phyloP scores from a whole-genome alignment of 257 asterid genomes.

The Solanum ahanhuiri region DNA sequence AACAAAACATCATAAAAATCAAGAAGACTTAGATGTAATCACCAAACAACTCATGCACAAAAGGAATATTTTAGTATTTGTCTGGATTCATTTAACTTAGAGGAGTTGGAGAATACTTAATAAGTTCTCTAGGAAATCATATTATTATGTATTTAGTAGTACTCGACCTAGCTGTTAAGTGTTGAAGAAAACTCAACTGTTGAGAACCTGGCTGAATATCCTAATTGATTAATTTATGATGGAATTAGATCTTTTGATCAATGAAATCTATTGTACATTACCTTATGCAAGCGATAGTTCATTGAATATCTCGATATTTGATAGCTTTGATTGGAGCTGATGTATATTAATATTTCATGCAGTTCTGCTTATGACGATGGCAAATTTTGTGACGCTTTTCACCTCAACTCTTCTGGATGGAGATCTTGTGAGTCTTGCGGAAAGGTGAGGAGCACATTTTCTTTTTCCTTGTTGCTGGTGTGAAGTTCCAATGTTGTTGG shows the following conservation, averaged over 20 bases:
- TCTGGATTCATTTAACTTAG: neutral
- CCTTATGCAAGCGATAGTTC: neutral
- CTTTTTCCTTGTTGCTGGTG: neutral
- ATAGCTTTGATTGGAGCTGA: neutral
- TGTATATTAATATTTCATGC: conserved; percentile 2
- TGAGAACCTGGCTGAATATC: neutral
- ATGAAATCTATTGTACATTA: neutral
- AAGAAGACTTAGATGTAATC: neutral
- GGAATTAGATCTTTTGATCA: neutral
- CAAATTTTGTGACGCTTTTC: conserved; percentile 87
- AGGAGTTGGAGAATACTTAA: neutral
- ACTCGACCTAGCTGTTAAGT: neutral
- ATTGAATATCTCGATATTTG: neutral
- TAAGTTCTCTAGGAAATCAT: neutral
- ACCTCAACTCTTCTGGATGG: conserved; percentile 90
- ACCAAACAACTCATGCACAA: neutral
- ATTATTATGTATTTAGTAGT: neutral
- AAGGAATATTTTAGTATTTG: neutral
- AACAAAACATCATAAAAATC: neutral
- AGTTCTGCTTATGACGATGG: conserved; percentile 89
- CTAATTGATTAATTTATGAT: neutral
- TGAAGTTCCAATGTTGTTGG: neutral
- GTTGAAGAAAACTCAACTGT: neutral
- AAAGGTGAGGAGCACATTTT: conserved; percentile 45
- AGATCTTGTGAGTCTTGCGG: conserved; percentile 99